These are phyloP conservation scores for Fusarium sp. DNA, from an alignment of 2,329 filamentous ascomycete species.

Conservation along the genomic window DNA sequence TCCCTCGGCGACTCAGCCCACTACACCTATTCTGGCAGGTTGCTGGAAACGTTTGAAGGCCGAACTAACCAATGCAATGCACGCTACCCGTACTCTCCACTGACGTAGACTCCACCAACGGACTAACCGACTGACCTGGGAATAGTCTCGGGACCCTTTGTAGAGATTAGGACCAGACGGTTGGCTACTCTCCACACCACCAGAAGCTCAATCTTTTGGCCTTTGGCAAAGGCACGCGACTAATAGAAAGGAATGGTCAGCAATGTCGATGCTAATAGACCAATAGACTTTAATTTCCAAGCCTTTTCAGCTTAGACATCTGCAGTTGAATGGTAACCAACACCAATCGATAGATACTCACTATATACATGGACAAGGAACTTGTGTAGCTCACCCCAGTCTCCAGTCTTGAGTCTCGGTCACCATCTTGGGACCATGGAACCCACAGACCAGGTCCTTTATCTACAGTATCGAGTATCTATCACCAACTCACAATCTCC, in stretches of 20 bases:
- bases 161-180: neutral
- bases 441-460: neutral
- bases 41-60: slow-evolving; percentile 48
- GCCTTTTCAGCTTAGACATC: neutral
- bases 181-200: neutral
- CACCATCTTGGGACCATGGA: neutral
- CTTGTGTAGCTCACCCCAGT: slow-evolving; percentile 19
- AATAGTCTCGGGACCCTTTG: slow-evolving; percentile 11
- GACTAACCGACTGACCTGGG: slow-evolving; percentile 13
- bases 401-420: neutral
- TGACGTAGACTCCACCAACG: slow-evolving; percentile 36
- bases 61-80: slow-evolving; percentile 28
- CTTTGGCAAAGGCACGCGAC: too few relatives aligned
- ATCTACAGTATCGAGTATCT: neutral
- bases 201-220: slow-evolving; percentile 4
- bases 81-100: slow-evolving; percentile 32
- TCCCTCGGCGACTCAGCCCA: slow-evolving; percentile 32
- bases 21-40: slow-evolving; percentile 49
- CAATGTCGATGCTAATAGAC: neutral
- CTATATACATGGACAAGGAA: slow-evolving; percentile 4
- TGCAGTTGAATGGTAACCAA: too few relatives aligned
- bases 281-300: neutral
- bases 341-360: too few relatives aligned
- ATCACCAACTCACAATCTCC: neutral
- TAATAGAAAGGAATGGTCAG: too few relatives aligned